phyloP scores from a whole-genome alignment of 768 basidiomycete species.

The Rubroboletus pulcherrimus region DNA sequence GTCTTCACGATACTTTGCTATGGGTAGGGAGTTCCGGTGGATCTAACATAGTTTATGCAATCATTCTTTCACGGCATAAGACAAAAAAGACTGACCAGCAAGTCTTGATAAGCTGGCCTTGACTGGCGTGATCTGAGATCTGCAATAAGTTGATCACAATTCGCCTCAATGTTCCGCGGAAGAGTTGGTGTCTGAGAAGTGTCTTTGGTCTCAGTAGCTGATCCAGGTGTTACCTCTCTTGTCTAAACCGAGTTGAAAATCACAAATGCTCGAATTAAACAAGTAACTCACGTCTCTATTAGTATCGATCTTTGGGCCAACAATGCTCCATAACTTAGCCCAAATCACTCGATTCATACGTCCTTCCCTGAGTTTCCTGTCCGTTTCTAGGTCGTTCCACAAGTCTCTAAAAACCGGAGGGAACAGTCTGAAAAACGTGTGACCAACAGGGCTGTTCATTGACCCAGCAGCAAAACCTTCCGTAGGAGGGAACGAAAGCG shows the following conservation, averaged over 20 bases:
- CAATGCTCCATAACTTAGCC: conserved; percentile 60
- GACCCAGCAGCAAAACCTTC: conserved; percentile 62
- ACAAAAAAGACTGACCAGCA: conserved; percentile 61
- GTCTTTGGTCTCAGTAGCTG: conserved; percentile 15
- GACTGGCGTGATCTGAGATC: conserved; percentile 60
- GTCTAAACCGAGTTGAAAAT: conserved; percentile 15
- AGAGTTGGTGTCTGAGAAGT: not conserved
- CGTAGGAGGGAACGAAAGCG: conserved; percentile 59
- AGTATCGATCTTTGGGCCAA: conserved; percentile 55
- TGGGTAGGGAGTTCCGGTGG: conserved; percentile 78
- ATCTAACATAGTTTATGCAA: conserved; percentile 36
- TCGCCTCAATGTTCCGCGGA: conserved; percentile 12
- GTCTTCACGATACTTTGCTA: conserved; percentile 72
- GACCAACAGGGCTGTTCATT: conserved; percentile 41
- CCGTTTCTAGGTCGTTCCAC: conserved; percentile 83
- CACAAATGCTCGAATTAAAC: not conserved
- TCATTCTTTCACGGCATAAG: not conserved
- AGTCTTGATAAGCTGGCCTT: conserved; percentile 72
- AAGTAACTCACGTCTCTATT: conserved; percentile 39
- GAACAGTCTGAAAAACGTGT: conserved; percentile 73
- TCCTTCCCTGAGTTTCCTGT: conserved; percentile 60
- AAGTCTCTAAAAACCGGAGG: conserved; percentile 82
- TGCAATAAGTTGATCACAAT: conserved; percentile 50
- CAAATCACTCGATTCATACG: conserved; percentile 64
- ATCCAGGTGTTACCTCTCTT: conserved; percentile 19